Percentiles rank a stretch among this genome's conserved stretches.
These are phyloP conservation scores for Conringia planisiliqua DNA, from an alignment of 345 rosid genomes.

Conservation along the genomic window DNA sequence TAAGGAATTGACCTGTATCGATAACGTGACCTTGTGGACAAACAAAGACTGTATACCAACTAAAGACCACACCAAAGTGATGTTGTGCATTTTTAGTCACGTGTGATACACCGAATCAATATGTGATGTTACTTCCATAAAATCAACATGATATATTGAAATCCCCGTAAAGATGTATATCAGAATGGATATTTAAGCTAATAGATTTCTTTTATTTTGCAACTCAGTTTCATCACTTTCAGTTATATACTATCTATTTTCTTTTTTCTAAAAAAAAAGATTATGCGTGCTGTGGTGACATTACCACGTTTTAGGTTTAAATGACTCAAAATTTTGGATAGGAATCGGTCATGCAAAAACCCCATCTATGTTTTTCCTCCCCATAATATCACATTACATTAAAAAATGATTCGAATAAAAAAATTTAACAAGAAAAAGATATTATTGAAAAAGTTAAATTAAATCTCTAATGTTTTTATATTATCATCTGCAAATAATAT, in stretches of 20 bases:
- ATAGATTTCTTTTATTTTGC: not conserved
- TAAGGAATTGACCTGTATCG: not conserved
- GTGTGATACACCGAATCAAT: too few species aligned
- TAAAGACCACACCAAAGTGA: not conserved
- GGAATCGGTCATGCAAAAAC: not conserved
- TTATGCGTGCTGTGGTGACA: too few species aligned
- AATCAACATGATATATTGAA: not conserved
- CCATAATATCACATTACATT: not conserved
- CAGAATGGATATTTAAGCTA: not conserved
- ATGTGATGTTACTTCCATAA: not conserved
- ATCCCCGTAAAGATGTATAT: not conserved
- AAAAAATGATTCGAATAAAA: too few species aligned
- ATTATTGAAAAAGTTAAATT: not conserved
- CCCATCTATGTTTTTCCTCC: not conserved
- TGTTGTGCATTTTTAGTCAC: not conserved
- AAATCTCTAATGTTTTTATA: not conserved
- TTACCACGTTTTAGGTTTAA: not conserved
- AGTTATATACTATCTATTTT: too few species aligned
- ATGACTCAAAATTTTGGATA: too few species aligned
- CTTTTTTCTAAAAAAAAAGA: too few species aligned
- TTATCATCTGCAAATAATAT: not conserved
- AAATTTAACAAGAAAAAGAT: not conserved
- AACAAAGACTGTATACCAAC: not conserved
- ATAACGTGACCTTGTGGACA: slow-evolving; percentile 1
- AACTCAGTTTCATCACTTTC: not conserved